These are phyloP conservation scores for Penicillium dipodomyicola DNA, from an alignment of 495 filamentous ascomycete genomes.

Conservation along the genomic window DNA sequence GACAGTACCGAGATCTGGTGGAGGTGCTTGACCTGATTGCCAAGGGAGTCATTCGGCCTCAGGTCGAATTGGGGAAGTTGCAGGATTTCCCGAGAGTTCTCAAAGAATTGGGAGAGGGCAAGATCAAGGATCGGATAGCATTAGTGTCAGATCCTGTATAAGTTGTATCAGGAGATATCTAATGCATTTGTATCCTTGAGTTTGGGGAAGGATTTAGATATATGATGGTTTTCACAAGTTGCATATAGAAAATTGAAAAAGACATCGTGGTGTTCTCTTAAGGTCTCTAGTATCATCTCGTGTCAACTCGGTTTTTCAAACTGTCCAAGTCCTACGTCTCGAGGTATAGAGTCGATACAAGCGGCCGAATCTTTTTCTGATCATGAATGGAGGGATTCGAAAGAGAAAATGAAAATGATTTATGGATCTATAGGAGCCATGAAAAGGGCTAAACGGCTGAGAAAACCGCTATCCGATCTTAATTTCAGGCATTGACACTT, in stretches of 20 bases:
- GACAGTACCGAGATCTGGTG: slow-evolving; percentile 22
- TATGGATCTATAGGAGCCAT: neutral
- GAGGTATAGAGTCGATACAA: no score
- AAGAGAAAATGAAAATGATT: neutral
- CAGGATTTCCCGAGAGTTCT: slow-evolving; percentile 20
- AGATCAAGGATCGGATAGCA: slow-evolving; percentile 22
- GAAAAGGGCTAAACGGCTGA: neutral
- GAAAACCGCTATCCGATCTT: neutral
- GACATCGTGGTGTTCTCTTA: no score
- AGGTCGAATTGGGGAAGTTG: slow-evolving; percentile 16
- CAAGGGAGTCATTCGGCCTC: slow-evolving; percentile 14
- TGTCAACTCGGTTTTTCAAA: no score
- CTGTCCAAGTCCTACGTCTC: no score
- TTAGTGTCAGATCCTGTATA: slow-evolving; percentile 13
- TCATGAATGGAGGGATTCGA: neutral
- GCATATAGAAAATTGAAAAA: no score
- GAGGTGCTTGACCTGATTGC: slow-evolving; percentile 24
- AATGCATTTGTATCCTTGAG: no score
- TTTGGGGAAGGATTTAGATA: no score
- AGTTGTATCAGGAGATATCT: neutral
- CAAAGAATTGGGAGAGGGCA: slow-evolving; percentile 19
- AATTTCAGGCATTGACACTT: slow-evolving; percentile 22
- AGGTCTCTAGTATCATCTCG: no score
- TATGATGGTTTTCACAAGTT: no score
- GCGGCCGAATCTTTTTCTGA: no score